Conservation (phyloP, 208 protist species). For the Leishmania turanica region DNA sequence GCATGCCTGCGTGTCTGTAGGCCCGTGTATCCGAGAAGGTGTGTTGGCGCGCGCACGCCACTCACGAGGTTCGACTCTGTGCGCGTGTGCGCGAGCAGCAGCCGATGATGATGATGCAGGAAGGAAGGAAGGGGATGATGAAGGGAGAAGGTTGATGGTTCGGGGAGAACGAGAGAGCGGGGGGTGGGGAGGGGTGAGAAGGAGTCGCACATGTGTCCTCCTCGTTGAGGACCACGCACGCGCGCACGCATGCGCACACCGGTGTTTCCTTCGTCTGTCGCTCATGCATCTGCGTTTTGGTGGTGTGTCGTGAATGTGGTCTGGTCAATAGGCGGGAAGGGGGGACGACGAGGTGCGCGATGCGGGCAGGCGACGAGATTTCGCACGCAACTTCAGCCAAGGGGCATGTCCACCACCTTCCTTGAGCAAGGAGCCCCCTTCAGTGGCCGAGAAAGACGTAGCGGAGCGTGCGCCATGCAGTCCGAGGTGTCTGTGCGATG, state of each 20-base stretch:
- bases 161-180: background rate
- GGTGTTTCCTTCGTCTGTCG: background rate
- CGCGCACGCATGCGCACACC: background rate
- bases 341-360: background rate
- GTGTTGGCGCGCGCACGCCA: background rate
- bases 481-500: conserved; percentile 24
- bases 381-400: background rate
- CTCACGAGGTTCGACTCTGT: background rate
- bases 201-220: background rate
- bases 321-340: background rate
- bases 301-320: background rate
- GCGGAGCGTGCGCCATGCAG: conserved; percentile 34
- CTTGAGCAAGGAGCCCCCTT: background rate
- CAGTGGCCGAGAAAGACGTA: conserved; percentile 43
- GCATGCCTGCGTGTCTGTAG: background rate
- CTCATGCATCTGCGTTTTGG: background rate
- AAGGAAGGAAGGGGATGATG: background rate
- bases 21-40: background rate
- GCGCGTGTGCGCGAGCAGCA: background rate
- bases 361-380: background rate
- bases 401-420: background rate
- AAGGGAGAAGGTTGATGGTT: background rate
- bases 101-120: background rate
- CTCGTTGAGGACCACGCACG: background rate
- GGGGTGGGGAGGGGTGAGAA: background rate